These are phyloP conservation scores for Dothidotthia symphoricarpi DNA, from an alignment of 2,329 filamentous ascomycete genomes.

Conservation along the genomic window DNA sequence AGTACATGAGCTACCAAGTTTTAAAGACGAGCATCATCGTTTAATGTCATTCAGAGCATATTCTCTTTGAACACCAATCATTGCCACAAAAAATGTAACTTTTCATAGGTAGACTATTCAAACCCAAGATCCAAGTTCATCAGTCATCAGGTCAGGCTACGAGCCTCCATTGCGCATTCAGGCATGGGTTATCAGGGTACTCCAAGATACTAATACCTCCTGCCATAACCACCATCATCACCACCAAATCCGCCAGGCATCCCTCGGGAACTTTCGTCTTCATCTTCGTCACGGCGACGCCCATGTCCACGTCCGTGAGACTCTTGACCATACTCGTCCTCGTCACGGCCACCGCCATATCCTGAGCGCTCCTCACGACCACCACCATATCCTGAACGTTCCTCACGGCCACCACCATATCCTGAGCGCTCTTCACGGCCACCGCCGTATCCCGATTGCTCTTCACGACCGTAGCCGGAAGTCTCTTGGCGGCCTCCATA, in stretches of 20 bases:
- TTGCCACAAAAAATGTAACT: background rate
- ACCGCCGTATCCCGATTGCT: slow-evolving; percentile 5
- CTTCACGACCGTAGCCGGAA: slow-evolving; percentile 4
- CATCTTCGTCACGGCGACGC: slow-evolving; percentile 7
- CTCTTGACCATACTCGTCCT: slow-evolving; percentile 13
- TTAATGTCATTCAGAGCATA: too few relatives aligned
- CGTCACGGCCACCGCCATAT: slow-evolving; percentile 6
- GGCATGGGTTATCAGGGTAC: slow-evolving; percentile 5
- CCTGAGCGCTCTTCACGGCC: slow-evolving; percentile 5
- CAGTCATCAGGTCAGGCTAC: background rate
- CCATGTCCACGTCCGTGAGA: slow-evolving; percentile 6
- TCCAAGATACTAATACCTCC: slow-evolving; percentile 6
- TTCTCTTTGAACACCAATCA: too few relatives aligned
- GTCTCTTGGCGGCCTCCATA: background rate
- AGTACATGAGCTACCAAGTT: too few relatives aligned
- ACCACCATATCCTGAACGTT: slow-evolving; percentile 1
- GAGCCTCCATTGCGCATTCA: background rate
- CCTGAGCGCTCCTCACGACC: slow-evolving; percentile 1
- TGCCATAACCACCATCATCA: slow-evolving; percentile 13
- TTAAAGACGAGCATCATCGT: too few relatives aligned
- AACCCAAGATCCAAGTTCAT: slow-evolving; percentile 2
- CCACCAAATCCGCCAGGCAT: slow-evolving; percentile 17
- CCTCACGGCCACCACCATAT: slow-evolving; percentile 2
- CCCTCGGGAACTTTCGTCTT: slow-evolving; percentile 11
- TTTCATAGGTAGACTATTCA: background rate